Percentiles rank a stretch among this genome's conserved stretches.
Conservation (phyloP, 345 rosid genomes). For the Arabidopsis suecica region DNA sequence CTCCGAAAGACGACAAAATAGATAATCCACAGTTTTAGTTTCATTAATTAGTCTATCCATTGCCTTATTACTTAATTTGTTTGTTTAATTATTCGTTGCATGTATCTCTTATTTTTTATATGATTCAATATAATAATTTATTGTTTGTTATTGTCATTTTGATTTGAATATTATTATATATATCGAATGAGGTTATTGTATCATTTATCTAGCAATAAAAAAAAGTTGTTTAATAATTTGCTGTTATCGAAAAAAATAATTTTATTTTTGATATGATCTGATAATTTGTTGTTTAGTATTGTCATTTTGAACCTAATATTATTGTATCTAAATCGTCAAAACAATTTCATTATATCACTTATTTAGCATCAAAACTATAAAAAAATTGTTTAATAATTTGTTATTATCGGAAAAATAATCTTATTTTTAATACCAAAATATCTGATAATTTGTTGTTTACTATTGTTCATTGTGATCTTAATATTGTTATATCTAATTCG, state of each 20-base stretch:
- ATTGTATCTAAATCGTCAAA: no score
- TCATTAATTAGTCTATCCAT: background rate
- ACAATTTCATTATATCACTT: no score
- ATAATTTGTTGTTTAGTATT: background rate
- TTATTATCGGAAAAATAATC: no score
- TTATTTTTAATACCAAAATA: background rate
- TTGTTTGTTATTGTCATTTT: background rate
- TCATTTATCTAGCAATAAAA: no score
- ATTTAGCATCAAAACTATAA: no score
- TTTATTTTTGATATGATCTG: no score
- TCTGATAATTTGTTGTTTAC: background rate
- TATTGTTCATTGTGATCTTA: background rate
- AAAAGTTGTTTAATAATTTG: no score
- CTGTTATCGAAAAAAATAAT: no score
- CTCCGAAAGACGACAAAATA: conserved; percentile 38
- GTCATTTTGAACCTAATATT: no score
- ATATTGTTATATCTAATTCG: background rate
- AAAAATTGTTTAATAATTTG: no score
- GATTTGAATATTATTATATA: no score
- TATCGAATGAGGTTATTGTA: no score
- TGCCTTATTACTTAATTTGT: background rate
- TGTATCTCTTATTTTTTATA: background rate
- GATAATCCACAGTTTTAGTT: background rate
- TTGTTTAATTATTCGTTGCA: background rate
- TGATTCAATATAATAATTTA: background rate